phyloP scores from a whole-genome alignment of 306 rosid species.

The Prinsepia uniflora region DNA sequence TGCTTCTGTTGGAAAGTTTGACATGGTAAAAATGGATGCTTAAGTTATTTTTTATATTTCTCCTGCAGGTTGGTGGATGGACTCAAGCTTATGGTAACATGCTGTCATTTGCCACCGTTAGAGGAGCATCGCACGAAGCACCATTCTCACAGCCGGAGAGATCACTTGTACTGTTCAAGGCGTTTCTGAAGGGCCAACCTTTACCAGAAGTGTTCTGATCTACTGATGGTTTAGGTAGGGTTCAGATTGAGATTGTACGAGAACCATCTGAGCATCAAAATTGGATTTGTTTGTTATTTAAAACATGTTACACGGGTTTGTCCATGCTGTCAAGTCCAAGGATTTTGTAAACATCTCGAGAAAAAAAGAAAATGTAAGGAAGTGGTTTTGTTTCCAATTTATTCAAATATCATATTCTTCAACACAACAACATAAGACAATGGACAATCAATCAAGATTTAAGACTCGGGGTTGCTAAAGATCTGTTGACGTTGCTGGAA shows the following conservation, averaged over 20 bases:
- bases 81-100: slow-evolving; percentile 87
- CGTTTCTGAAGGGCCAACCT: slow-evolving; percentile 61
- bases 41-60: slow-evolving; percentile 8
- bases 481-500: slow-evolving; percentile 31
- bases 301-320: slow-evolving; percentile 7
- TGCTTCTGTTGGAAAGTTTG: not conserved
- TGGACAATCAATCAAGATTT: too few species aligned
- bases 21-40: not conserved
- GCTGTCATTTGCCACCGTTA: slow-evolving; percentile 82
- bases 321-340: slow-evolving; percentile 29
- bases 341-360: slow-evolving; percentile 38
- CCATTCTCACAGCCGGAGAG: slow-evolving; percentile 97
- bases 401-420: not conserved
- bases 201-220: slow-evolving; percentile 60
- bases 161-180: slow-evolving; percentile 73
- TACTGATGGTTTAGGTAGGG: slow-evolving; percentile 14
- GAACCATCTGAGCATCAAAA: slow-evolving; percentile 23
- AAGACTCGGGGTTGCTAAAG: slow-evolving; percentile 27
- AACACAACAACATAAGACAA: not conserved
- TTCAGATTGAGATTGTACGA: slow-evolving; percentile 40
- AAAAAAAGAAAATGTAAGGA: slow-evolving; percentile 7
- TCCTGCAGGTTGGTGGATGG: slow-evolving; percentile 91
- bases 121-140: slow-evolving; percentile 96
- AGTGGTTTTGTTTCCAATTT: slow-evolving; percentile 6
- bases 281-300: slow-evolving; percentile 33